Evolutionary conservation across 495 filamentous ascomycete species (phyloP).

Genomic region (Sordaria brevicollis): DNA sequence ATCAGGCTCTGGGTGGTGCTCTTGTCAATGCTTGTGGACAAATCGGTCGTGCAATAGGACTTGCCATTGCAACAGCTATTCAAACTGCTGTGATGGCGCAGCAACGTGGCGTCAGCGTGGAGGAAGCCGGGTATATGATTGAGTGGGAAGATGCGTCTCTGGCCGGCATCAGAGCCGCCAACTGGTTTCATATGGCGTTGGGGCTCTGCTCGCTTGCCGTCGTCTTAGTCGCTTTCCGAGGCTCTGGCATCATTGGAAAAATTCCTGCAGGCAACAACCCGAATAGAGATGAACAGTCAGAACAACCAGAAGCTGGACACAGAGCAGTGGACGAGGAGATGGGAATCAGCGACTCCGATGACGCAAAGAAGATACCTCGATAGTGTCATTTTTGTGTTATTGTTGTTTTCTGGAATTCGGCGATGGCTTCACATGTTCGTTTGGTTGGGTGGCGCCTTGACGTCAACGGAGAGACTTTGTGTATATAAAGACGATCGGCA

Average conservation of each 20-base stretch:
- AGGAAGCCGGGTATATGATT: slow-evolving; percentile 23
- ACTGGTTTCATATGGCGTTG: slow-evolving; percentile 43
- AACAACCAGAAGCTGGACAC: background rate
- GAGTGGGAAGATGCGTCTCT: slow-evolving; percentile 34
- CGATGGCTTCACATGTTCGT: background rate
- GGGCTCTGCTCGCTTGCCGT: slow-evolving; percentile 25
- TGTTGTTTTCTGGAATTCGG: background rate
- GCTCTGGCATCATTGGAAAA: slow-evolving; percentile 36
- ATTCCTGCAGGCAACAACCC: background rate
- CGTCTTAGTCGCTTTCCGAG: slow-evolving; percentile 31
- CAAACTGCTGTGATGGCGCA: slow-evolving; percentile 44
- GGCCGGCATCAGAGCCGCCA: slow-evolving; percentile 39
- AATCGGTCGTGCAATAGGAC: slow-evolving; percentile 44
- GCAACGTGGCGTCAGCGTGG: slow-evolving; percentile 27
- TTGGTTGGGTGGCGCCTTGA: background rate
- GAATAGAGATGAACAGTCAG: background rate
- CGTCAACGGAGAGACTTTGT: background rate
- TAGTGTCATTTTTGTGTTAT: background rate
- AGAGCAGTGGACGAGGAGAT: background rate
- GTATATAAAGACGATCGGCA: background rate
- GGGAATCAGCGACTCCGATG: background rate
- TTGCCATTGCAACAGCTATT: slow-evolving; percentile 47
- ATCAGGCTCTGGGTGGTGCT: slow-evolving; percentile 51
- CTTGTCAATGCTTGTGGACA: slow-evolving; percentile 51
- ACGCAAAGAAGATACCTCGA: background rate